Evolutionary conservation across 169 alveolate species (phyloP).

Genomic region (Sarcocystis neurona): DNA sequence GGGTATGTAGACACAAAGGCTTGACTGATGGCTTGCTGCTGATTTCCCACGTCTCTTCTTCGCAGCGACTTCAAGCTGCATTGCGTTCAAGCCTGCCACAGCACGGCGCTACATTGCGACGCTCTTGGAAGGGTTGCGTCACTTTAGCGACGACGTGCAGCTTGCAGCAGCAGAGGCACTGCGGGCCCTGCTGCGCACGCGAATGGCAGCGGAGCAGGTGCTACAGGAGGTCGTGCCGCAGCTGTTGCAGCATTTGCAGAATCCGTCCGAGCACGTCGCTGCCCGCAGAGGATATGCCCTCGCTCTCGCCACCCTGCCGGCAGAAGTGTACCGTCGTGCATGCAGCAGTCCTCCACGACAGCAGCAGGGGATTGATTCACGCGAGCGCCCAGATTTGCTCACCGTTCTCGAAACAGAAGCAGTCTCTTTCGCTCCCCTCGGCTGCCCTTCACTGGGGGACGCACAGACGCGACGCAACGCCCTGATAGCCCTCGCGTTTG

Average conservation of each 20-base stretch:
- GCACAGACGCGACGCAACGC: constrained; percentile 52
- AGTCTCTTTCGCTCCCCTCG: constrained; percentile 33
- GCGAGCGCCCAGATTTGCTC: constrained; percentile 1
- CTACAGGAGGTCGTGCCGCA: constrained; percentile 28
- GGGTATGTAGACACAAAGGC: background rate
- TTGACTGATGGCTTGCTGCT: background rate
- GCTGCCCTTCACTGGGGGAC: constrained; percentile 29
- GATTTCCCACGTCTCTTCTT: background rate
- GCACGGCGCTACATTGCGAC: constrained; percentile 65
- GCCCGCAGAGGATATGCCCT: constrained; percentile 62
- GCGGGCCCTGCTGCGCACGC: constrained; percentile 63
- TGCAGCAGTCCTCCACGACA: no score
- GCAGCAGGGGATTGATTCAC: no score
- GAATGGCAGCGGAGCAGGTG: constrained; percentile 33
- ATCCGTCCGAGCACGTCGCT: constrained; percentile 47
- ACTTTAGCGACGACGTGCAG: constrained; percentile 65
- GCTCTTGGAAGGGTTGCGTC: constrained; percentile 61
- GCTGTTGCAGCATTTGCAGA: constrained; percentile 21
- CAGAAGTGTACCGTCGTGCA: constrained; percentile 41
- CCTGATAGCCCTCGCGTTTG: constrained; percentile 27
- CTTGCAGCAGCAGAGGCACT: constrained; percentile 68
- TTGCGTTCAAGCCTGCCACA: constrained; percentile 65
- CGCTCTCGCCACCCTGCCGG: constrained; percentile 60
- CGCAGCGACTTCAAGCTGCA: background rate
- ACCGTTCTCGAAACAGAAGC: constrained; percentile 32